Conservation (phyloP, 108 stramenopile genomes). For the Chaetoceros tenuissimus region DNA sequence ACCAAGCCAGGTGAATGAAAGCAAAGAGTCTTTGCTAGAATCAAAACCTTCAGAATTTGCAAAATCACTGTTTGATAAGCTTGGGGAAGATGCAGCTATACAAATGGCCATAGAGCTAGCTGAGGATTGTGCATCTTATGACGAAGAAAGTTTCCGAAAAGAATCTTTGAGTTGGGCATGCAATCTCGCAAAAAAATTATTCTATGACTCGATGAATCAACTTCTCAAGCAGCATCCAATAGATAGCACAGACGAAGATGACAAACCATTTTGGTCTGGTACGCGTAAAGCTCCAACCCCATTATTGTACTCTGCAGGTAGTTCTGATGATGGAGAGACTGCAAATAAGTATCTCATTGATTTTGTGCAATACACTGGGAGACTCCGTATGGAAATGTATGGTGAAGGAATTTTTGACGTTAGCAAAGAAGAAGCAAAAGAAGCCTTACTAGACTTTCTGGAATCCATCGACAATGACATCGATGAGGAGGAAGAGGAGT, state of each 20-base stretch:
- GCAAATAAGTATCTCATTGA: conserved; percentile 63
- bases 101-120: conserved; percentile 57
- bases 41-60: conserved; percentile 29
- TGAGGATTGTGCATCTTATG: conserved; percentile 48
- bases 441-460: conserved; percentile 13
- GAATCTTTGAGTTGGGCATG: conserved; percentile 59
- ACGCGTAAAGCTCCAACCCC: conserved; percentile 55
- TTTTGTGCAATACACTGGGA: conserved; percentile 64
- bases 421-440: conserved; percentile 31
- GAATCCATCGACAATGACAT: conserved; percentile 8
- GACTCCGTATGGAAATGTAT: conserved; percentile 63
- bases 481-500: background rate
- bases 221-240: conserved; percentile 76
- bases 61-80: conserved; percentile 26
- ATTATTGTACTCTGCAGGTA: conserved; percentile 26
- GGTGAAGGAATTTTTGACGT: conserved; percentile 19
- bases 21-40: conserved; percentile 23
- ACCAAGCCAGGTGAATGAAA: conserved; percentile 70
- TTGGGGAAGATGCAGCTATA: conserved; percentile 54
- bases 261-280: conserved; percentile 89
- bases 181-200: conserved; percentile 34
- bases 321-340: conserved; percentile 25
- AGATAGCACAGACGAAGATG: conserved; percentile 92
- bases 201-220: conserved; percentile 40
- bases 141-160: conserved; percentile 20